Evolutionary conservation across 257 asterid genomes (phyloP).

Genomic region (Solanum sejunctum): DNA sequence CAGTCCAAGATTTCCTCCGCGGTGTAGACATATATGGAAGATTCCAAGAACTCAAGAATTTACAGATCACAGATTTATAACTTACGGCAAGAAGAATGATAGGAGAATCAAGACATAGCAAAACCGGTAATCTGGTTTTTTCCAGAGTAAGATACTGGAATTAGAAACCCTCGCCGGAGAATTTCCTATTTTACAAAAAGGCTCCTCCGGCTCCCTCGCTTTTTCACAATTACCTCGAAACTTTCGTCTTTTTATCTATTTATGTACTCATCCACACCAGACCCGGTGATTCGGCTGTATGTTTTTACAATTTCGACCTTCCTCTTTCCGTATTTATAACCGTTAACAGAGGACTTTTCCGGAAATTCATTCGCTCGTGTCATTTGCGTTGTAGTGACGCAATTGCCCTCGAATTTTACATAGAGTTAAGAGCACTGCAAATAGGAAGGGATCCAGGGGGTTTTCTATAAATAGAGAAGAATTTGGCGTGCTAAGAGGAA

Average conservation of each 20-base stretch:
- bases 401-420: conserved; percentile 11
- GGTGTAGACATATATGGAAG: conserved; percentile 67
- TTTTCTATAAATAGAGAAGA: not conserved
- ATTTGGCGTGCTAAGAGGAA: not conserved
- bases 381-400: conserved; percentile 16
- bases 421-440: not conserved
- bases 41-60: not conserved
- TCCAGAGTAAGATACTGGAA: not conserved
- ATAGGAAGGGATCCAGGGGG: not conserved
- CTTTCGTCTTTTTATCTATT: not conserved
- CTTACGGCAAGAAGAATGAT: conserved; percentile 39
- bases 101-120: not conserved
- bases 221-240: not conserved
- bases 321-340: conserved; percentile 2
- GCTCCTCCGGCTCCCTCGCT: not conserved
- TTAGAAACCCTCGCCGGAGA: not conserved
- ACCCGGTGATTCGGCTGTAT: conserved; percentile 2
- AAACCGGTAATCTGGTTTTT: not conserved
- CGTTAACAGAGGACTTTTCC: conserved; percentile 26
- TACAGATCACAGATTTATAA: conserved; percentile 26
- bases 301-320: not conserved
- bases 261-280: not conserved
- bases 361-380: conserved; percentile 19
- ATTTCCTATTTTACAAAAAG: not conserved
- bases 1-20: conserved; percentile 43